Conservation (phyloP, 108 stramenopile genomes). For the Mediolabrus comicus region DNA sequence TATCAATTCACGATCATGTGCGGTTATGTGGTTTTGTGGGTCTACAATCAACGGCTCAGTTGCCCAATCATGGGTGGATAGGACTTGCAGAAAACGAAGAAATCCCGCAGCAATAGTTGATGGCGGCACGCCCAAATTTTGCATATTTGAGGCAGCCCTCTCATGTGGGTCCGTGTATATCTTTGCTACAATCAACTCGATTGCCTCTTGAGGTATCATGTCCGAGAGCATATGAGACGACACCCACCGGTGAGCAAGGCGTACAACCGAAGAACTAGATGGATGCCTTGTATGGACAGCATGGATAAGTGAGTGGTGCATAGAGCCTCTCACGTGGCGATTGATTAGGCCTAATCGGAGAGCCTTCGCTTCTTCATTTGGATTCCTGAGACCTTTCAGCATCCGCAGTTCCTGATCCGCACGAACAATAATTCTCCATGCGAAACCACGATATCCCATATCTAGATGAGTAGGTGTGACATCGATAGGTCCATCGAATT, state of each 20-base stretch:
- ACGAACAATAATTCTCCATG: slow-evolving; percentile 73
- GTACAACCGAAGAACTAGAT: slow-evolving; percentile 66
- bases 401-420: slow-evolving; percentile 82
- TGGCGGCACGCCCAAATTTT: slow-evolving; percentile 46
- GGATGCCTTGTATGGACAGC: slow-evolving; percentile 76
- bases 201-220: slow-evolving; percentile 62
- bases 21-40: slow-evolving; percentile 71
- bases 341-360: slow-evolving; percentile 49
- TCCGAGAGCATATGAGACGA: slow-evolving; percentile 80
- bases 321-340: slow-evolving; percentile 62
- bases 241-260: slow-evolving; percentile 75
- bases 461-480: slow-evolving; percentile 65
- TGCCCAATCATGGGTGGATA: slow-evolving; percentile 79
- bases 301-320: slow-evolving; percentile 82
- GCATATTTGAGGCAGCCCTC: slow-evolving; percentile 7
- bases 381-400: slow-evolving; percentile 52
- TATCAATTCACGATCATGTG: slow-evolving; percentile 56
- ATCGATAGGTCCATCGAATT: slow-evolving; percentile 62
- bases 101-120: slow-evolving; percentile 67
- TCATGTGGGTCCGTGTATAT: slow-evolving; percentile 60
- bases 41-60: slow-evolving; percentile 81
- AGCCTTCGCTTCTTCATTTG: slow-evolving; percentile 54
- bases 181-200: slow-evolving; percentile 81
- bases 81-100: slow-evolving; percentile 60
- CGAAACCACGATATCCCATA: slow-evolving; percentile 75